These are phyloP conservation scores for Phytophthora pluvialis DNA, from an alignment of 352 stramenopile genomes.

Conservation along the genomic window DNA sequence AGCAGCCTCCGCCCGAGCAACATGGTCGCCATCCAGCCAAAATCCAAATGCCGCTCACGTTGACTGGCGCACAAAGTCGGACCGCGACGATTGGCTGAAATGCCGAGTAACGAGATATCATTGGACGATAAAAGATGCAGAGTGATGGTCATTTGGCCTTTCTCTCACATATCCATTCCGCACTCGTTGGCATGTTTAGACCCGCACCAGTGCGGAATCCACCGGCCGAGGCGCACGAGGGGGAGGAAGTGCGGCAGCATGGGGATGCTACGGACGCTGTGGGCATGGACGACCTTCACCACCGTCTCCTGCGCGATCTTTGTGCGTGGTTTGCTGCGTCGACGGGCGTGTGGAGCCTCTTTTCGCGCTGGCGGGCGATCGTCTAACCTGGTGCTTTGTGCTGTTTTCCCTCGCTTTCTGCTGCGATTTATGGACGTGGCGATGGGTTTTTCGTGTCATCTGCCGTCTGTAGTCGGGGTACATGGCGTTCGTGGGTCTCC, in stretches of 20 bases:
- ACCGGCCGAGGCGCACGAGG: neutral
- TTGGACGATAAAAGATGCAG: slow-evolving; percentile 13
- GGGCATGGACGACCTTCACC: slow-evolving; percentile 62
- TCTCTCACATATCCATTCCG: slow-evolving; percentile 18
- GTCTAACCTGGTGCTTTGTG: slow-evolving; percentile 4
- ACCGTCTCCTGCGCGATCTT: slow-evolving; percentile 64
- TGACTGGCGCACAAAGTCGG: slow-evolving; percentile 35
- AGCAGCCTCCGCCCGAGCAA: slow-evolving; percentile 64
- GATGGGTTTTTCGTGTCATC: neutral
- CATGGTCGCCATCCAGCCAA: slow-evolving; percentile 39
- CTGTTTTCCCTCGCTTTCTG: neutral
- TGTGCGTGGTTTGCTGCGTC: slow-evolving; percentile 39
- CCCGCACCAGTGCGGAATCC: slow-evolving; percentile 18
- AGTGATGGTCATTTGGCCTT: slow-evolving; percentile 17
- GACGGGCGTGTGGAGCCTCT: neutral
- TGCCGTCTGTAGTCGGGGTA: slow-evolving; percentile 49
- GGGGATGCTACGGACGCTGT: slow-evolving; percentile 34
- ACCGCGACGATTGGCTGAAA: slow-evolving; percentile 29
- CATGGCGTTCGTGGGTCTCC: slow-evolving; percentile 59
- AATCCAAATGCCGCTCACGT: slow-evolving; percentile 16
- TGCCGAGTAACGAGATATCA: neutral
- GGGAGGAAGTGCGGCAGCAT: slow-evolving; percentile 19
- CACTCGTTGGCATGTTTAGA: slow-evolving; percentile 15
- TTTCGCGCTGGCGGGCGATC: neutral
- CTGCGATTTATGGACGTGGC: neutral